Evolutionary conservation across 106 monocot genomes (phyloP).

Genomic region (Dioscorea dumetorum): DNA sequence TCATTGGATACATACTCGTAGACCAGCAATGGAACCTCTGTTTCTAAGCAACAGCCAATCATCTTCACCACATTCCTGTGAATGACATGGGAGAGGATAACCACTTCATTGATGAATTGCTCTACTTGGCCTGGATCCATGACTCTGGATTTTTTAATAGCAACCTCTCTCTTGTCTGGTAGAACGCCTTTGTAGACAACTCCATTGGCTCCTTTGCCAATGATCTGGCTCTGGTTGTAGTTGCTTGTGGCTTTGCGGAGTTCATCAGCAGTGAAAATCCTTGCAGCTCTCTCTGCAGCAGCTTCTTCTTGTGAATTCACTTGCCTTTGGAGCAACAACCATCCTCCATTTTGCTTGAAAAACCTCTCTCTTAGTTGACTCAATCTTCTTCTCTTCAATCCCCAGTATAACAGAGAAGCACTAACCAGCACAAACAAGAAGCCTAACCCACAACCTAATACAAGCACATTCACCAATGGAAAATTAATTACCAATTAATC

Average conservation of each 20-base stretch:
- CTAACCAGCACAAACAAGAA: not conserved
- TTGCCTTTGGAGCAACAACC: conserved; percentile 24
- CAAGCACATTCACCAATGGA: not conserved
- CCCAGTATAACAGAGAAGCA: conserved; percentile 5
- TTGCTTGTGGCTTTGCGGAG: conserved; percentile 31
- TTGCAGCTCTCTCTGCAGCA: conserved; percentile 9
- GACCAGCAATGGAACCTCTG: conserved; percentile 39
- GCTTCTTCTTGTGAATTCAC: not conserved
- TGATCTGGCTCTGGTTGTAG: conserved; percentile 17
- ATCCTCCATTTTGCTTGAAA: conserved; percentile 46
- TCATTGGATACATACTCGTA: conserved; percentile 55
- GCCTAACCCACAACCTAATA: conserved; percentile 14
- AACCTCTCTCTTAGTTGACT: conserved; percentile 16
- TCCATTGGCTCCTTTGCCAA: conserved; percentile 41
- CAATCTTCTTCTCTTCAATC: conserved; percentile 15
- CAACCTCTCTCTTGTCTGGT: conserved; percentile 15
- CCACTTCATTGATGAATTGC: conserved; percentile 44
- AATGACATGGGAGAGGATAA: conserved; percentile 32
- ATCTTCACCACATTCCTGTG: conserved; percentile 39
- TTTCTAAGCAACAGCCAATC: conserved; percentile 41
- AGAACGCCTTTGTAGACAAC: conserved; percentile 43
- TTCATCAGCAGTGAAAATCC: conserved; percentile 32
- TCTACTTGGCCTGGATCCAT: conserved; percentile 27
- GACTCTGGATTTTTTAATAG: conserved; percentile 41
- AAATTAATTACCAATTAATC: no score